Evolutionary conservation across 768 basidiomycete genomes (phyloP), one percentile per base, ranked within the genome.

Genomic region (Hypholoma sublateritium): DNA sequence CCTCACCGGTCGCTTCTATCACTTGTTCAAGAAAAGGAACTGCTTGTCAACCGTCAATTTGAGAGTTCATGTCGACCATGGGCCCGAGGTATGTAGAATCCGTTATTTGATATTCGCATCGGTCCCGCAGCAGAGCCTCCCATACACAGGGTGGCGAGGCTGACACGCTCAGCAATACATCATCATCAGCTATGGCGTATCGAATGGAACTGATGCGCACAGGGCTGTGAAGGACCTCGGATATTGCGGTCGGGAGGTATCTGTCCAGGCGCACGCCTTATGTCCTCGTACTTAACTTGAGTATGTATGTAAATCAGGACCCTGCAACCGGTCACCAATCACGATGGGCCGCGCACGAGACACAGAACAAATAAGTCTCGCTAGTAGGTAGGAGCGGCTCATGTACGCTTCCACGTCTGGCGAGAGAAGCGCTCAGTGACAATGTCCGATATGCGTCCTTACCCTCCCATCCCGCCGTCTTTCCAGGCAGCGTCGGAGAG

Each of bases 41-140:
- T 12, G 37, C 35, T 13, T 39, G 36, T 17, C 35, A 22, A 22
- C 50, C 21, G 37, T 17, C 8, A 24, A 39, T 12, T 52, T 42
- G 34, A 32, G n/a, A 3, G 48, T 32, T 50, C 17, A 22, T 52
- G 41, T 24, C 25, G 13, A 17, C 51, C 51, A 43, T 52, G 51
- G 51, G 41, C 39, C 51, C 51, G 51, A 52, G 51, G 51, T 51
- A 41, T 39, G 21, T 28, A 32, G 28, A 32, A 32, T 32, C 28
- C 28, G 5, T 32, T 32, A 32, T 32, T 37, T 41, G 25, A 8
- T 22, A 50, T 37, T n/a, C 19, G 37, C 28, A 42, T 51, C 51
- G 51, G 37, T 43, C 17, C 51, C 51, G 51, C 22, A 52, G 16
- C 3, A 11, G 14, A 19, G 28, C 28, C 28, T 32, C 14, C 28